Conservation (phyloP, 148 eudicot genomes). For the Arctostaphylos glauca region DNA sequence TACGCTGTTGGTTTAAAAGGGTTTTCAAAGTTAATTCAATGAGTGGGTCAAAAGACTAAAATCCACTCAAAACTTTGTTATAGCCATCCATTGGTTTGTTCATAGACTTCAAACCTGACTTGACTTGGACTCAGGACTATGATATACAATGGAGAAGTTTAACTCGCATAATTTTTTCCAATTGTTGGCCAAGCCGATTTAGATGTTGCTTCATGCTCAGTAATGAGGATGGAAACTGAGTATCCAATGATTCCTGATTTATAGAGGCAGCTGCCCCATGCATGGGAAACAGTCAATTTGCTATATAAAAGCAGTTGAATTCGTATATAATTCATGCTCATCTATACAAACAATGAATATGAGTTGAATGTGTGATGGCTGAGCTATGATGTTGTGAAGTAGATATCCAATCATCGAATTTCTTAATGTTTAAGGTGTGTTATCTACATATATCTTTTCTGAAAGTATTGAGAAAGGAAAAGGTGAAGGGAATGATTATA, state of each 20-base stretch:
- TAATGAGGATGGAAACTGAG: neutral
- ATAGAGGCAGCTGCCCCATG: neutral
- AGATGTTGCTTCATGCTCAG: neutral
- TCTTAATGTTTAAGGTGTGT: neutral
- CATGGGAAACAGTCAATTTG: neutral
- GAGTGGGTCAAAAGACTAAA: too few relatives aligned
- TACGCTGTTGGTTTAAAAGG: too few relatives aligned
- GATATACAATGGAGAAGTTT: neutral
- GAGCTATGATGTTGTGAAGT: neutral
- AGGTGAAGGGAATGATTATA: neutral
- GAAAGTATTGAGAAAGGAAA: neutral
- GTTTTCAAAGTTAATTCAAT: too few relatives aligned
- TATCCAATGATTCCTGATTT: neutral
- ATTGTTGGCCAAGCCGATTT: neutral
- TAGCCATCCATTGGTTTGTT: neutral
- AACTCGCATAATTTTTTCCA: neutral
- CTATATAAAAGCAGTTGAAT: neutral
- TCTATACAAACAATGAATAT: neutral
- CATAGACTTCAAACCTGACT: conserved; percentile 1
- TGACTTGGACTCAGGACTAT: neutral
- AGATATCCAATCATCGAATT: neutral
- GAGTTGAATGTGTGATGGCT: neutral
- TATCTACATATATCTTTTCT: neutral
- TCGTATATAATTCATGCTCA: neutral
- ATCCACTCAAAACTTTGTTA: neutral